Conservation (phyloP, 257 asterid species). For the Lycium ferocissimum region DNA sequence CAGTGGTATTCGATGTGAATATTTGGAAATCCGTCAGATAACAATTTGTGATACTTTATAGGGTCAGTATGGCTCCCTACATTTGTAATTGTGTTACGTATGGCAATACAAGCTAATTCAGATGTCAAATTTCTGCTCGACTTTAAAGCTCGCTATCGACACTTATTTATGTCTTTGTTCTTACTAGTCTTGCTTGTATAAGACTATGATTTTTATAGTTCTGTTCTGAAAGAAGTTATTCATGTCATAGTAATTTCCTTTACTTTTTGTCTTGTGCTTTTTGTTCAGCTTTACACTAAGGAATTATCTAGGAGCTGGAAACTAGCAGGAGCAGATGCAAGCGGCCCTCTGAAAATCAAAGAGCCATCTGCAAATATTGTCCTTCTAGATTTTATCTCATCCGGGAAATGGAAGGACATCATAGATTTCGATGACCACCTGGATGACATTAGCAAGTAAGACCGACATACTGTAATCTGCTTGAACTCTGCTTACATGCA, state of each 20-base stretch:
- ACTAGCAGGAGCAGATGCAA: conserved; percentile 66
- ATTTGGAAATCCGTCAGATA: neutral
- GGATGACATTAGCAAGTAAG: conserved; percentile 91
- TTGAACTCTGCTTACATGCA: neutral
- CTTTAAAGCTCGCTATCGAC: neutral
- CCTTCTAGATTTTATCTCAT: conserved; percentile 81
- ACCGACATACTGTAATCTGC: conserved; percentile 26
- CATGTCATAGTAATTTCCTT: neutral
- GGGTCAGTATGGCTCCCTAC: neutral
- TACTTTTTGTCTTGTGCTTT: neutral
- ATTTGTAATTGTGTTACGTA: neutral
- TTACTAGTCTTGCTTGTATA: neutral
- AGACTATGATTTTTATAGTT: neutral
- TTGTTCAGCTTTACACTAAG: conserved; percentile 69
- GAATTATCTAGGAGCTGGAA: conserved; percentile 92
- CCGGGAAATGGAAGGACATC: conserved; percentile 80
- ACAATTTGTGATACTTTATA: conserved; percentile 13
- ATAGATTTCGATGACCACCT: conserved; percentile 94
- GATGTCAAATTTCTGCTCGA: neutral
- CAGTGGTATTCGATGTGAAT: neutral
- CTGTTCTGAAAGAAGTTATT: neutral
- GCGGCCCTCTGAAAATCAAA: conserved; percentile 61
- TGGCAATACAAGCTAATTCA: conserved; percentile 8
- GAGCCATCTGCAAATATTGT: conserved; percentile 85
- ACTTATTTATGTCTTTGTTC: neutral